Base-by-base conservation (phyloP, 2,329 filamentous ascomycete genomes). In the Endoconidiophora laricicola region DNA sequence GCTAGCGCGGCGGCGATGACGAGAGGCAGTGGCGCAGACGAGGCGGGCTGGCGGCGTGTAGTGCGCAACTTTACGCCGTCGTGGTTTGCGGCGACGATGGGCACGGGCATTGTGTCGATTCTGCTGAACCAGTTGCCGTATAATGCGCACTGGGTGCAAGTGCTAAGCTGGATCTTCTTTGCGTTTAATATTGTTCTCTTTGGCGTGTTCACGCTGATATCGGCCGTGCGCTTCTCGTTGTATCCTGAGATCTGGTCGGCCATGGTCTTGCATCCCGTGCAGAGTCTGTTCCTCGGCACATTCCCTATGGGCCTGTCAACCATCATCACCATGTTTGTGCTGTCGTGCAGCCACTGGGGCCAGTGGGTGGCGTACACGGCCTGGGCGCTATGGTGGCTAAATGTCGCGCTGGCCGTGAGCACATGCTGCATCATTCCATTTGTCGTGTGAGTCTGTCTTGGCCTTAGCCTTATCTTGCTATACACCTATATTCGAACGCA, bases 231-330 rank as follows among this genome's bases (percentile, higher is more conserved):
- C 3, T 86, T 85, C 57, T 65, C 65, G 0, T 57, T 83, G 1
- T 85, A 81, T 57, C 81, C 79, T 0, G 69, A 73, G 52, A 77
- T 83, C 26, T 85, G 79, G 72, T 58, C 52, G 0, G 74, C 72
- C 14, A 82, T 86, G 79, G 71, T 85, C 36, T 64, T 66, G 2
- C 77, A 86, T 58, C 79, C 78, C 0, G 72, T 71, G 1, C 78
- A 86, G 58, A 79, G 75, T 1, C 67, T 86, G 48, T 86, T 85
- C 56, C 63, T 86, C 3, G 81, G 75, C 0, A 80, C 77, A 0
- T 71, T 82, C 29, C 79, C 79, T 0, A 83, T 84, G 76, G 79
- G 71, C 0, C 71, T 84, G 52, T 74, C 78, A 0, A 83, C 79
- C 1, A 75, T 84, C 41, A 72, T 83, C 54, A 77, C 79, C 54